Conservation (phyloP, 2,329 filamentous ascomycete genomes). For the Paecilomyces formosus region DNA sequence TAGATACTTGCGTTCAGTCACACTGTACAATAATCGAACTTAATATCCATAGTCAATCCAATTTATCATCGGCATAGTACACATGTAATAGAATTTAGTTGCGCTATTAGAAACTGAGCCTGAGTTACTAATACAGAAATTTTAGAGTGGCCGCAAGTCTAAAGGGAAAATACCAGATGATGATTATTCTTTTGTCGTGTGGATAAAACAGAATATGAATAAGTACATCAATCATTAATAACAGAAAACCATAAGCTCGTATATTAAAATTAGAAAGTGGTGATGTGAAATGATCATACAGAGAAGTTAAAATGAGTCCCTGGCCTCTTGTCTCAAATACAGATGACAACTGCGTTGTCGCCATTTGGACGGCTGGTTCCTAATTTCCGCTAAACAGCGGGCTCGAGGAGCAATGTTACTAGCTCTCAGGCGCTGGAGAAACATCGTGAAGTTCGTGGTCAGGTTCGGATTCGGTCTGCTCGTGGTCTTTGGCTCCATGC, state of each 20-base stretch:
- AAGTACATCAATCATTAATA: not conserved
- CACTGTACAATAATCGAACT: too few species aligned
- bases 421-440: not conserved
- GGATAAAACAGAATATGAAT: not conserved
- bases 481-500: not conserved
- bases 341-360: not conserved
- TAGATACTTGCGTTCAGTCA: too few species aligned
- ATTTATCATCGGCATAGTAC: too few species aligned
- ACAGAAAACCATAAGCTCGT: not conserved
- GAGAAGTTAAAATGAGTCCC: not conserved
- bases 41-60: too few species aligned
- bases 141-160: too few species aligned
- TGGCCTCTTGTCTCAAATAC: not conserved
- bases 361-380: not conserved
- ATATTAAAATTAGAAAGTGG: not conserved
- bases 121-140: too few species aligned
- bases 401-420: not conserved
- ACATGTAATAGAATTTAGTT: too few species aligned
- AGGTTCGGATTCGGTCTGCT: not conserved
- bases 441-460: not conserved
- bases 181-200: too few species aligned
- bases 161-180: too few species aligned
- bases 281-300: not conserved
- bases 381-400: not conserved
- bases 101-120: too few species aligned